phyloP scores from a whole-genome alignment of 2,329 filamentous ascomycete species.

The Calonectria hawksworthii region DNA sequence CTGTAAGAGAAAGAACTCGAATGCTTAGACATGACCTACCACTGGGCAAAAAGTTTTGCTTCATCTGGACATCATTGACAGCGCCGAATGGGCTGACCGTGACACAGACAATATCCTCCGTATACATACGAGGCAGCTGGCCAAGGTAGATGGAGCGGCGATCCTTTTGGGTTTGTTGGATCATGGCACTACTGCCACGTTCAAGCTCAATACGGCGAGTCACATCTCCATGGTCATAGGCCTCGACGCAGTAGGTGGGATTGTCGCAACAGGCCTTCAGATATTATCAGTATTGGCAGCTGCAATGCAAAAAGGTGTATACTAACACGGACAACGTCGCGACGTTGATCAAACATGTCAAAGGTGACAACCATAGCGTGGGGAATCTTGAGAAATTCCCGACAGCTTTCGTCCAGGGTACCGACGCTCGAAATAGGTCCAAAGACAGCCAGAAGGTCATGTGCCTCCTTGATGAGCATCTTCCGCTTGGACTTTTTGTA shows the following conservation, averaged over 20 bases:
- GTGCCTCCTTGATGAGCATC: conserved; percentile 60
- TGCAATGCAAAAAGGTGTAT: not conserved
- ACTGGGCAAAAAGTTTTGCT: not conserved
- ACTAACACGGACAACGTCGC: conserved; percentile 65
- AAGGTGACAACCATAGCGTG: conserved; percentile 63
- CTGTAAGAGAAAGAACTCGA: conserved; percentile 29
- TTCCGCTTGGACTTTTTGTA: conserved; percentile 52
- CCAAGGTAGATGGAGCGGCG: conserved; percentile 64
- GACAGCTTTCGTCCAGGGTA: conserved; percentile 50
- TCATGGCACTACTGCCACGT: conserved; percentile 20
- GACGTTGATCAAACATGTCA: conserved; percentile 63
- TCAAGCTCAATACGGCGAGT: conserved; percentile 3
- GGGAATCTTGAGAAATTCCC: conserved; percentile 51
- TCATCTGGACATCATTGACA: conserved; percentile 45
- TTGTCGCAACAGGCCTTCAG: not conserved
- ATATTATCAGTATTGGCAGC: not conserved
- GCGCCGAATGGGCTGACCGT: conserved; percentile 56
- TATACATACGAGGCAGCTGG: conserved; percentile 56
- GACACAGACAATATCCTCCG: conserved; percentile 52
- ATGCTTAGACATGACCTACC: conserved; percentile 29
- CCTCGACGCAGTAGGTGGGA: conserved; percentile 23
- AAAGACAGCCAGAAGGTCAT: conserved; percentile 56
- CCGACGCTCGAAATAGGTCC: conserved; percentile 60
- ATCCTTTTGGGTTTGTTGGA: conserved; percentile 58
- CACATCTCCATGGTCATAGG: conserved; percentile 27